Percentiles rank a stretch among this genome's conserved stretches.
Conservation (phyloP, 768 basidiomycete species). For the Dentipellis fragilis region DNA sequence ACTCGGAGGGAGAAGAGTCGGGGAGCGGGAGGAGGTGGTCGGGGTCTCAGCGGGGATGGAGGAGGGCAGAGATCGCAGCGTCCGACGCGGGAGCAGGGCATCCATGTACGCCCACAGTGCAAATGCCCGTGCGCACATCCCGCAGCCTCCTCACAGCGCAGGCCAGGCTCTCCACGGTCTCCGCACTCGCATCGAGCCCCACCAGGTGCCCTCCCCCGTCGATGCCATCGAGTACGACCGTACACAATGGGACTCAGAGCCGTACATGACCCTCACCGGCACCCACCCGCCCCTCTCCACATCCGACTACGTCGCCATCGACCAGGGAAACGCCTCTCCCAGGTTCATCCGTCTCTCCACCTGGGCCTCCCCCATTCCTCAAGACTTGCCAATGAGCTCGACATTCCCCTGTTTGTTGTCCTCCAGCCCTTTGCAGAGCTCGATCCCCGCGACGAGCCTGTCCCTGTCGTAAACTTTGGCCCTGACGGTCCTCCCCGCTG, state of each 20-base stretch:
- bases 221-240: slow-evolving; percentile 73
- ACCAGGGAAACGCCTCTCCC: slow-evolving; percentile 93
- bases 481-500: slow-evolving; percentile 76
- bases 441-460: slow-evolving; percentile 65
- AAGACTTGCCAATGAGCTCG: slow-evolving; percentile 70
- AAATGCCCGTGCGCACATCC: slow-evolving; percentile 7
- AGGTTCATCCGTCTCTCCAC: slow-evolving; percentile 85
- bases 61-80: too few species aligned
- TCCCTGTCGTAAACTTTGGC: slow-evolving; percentile 71
- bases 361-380: slow-evolving; percentile 80
- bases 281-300: slow-evolving; percentile 74
- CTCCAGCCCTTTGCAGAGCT: slow-evolving; percentile 87
- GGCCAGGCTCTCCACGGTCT: slow-evolving; percentile 22
- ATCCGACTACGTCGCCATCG: slow-evolving; percentile 80
- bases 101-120: slow-evolving; percentile 2
- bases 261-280: slow-evolving; percentile 53
- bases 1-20: too few species aligned
- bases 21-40: too few species aligned
- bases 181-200: slow-evolving; percentile 74
- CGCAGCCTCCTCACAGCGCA: slow-evolving; percentile 14
- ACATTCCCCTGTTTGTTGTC: slow-evolving; percentile 74
- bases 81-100: too few species aligned
- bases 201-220: slow-evolving; percentile 87
- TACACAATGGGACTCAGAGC: slow-evolving; percentile 62
- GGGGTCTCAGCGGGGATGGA: too few species aligned